Evolutionary conservation across 2,329 filamentous ascomycete species (phyloP), one percentile per base, ranked within the genome.

Genomic region (Pseudogymnoascus sp.): DNA sequence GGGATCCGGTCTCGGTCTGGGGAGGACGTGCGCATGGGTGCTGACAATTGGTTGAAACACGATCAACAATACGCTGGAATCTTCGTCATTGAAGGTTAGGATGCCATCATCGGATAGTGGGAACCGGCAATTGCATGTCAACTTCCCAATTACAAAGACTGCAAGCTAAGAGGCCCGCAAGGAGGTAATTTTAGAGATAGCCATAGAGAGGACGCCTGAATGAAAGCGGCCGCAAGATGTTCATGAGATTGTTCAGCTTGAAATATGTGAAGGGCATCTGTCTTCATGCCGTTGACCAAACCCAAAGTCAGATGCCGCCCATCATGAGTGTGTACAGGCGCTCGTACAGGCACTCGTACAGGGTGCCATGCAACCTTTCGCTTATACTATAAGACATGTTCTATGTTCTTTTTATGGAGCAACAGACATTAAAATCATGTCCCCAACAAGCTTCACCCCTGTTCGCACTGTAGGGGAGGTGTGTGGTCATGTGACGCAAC

Each of bases 341-440:
- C 49, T 19, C 16, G 11, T 4, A 55, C 49, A 33, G 2, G 35
- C 28, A 14, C 49, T 19, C 16, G 11, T 4, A 55, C 49, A 33
- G 2, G 35, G 28, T 14, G 5, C 14, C 9, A 19, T 55, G 28
- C 9, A 33, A 55, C 49, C 28, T n/a, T 55, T 55, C 5, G 16
- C 49, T 19, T 33, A 30, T 33, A 19, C 16, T 55, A 35, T 33
- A 55, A 55, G 28, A 55, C 49, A 55, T 55, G 49, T 8, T 55
- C n/a, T 55, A 22, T 55, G 28, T 55, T 33, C 49, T 55, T 55
- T 55, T 55, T 55, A 55, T 55, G 49, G 49, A 55, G 49, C 49
- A 55, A 55, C 49, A 55, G n/a, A 33, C 49, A 35, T 55, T 55
- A 28, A 33, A 22, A 33, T 12, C 16, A 19, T 33, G 49, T 33